phyloP scores from a whole-genome alignment of 1,139 yeast species.

The Taphrina communis region DNA sequence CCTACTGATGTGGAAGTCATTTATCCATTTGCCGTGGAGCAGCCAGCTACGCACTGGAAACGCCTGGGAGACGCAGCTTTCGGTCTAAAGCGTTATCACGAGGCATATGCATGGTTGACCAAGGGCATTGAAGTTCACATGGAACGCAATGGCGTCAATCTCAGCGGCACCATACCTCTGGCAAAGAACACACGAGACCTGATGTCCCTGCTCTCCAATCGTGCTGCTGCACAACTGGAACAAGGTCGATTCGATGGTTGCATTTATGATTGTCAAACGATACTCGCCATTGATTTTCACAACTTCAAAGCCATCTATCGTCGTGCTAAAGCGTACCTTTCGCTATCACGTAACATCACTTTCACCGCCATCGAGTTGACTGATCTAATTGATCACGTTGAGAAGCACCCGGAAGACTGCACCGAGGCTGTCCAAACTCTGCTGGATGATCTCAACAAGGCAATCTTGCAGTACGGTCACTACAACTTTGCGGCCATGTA shows the following conservation, averaged over 20 bases:
- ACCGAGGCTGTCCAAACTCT: slow-evolving; percentile 13
- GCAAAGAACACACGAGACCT: slow-evolving; percentile 1
- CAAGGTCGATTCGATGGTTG: slow-evolving; percentile 15
- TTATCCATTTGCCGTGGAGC: not conserved
- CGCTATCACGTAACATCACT: slow-evolving; percentile 3
- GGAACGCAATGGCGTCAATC: not conserved
- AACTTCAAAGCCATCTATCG: slow-evolving; percentile 18
- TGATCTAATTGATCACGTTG: slow-evolving; percentile 8
- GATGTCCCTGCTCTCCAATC: slow-evolving; percentile 5
- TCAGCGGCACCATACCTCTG: not conserved
- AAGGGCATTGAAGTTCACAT: slow-evolving; percentile 1
- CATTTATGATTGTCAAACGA: slow-evolving; percentile 3
- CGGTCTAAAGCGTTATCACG: slow-evolving; percentile 5
- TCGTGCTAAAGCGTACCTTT: slow-evolving; percentile 15
- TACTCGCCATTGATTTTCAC: not conserved
- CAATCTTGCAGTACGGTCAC: slow-evolving; percentile 4
- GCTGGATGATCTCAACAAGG: slow-evolving; percentile 1
- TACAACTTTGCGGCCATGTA: slow-evolving; percentile 15
- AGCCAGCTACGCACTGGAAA: slow-evolving; percentile 7
- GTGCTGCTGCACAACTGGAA: slow-evolving; percentile 25
- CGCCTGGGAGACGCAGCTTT: slow-evolving; percentile 24
- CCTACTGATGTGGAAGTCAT: slow-evolving; percentile 28
- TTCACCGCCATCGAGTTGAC: not conserved
- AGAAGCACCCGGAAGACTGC: slow-evolving; percentile 9
- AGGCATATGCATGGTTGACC: slow-evolving; percentile 16